phyloP scores from a whole-genome alignment of 345 rosid genomes.

The Eucalyptus sp. region DNA sequence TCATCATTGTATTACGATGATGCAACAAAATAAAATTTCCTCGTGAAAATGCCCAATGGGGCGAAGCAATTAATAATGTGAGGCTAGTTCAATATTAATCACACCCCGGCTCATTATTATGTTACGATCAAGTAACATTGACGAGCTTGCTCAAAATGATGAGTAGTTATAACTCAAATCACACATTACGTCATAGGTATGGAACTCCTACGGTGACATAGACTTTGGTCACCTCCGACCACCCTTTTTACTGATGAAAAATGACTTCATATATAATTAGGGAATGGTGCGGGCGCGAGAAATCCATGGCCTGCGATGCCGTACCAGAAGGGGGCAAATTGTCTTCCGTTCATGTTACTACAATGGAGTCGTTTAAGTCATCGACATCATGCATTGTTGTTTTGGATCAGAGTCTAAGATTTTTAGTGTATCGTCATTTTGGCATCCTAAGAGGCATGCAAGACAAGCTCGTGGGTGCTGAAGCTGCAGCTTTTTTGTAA shows the following conservation, averaged over 20 bases:
- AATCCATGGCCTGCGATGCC: background rate
- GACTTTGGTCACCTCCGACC: background rate
- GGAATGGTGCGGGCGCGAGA: rapidly evolving
- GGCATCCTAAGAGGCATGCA: background rate
- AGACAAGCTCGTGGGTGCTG: background rate
- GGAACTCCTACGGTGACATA: background rate
- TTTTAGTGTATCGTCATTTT: background rate
- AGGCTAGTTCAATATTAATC: background rate
- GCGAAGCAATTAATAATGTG: background rate
- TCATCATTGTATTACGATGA: background rate
- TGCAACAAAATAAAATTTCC: background rate
- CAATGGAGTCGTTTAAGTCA: background rate
- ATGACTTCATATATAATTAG: background rate
- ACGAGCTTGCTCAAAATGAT: background rate
- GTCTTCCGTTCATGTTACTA: background rate
- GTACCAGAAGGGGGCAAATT: background rate
- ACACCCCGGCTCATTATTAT: background rate
- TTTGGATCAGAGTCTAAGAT: background rate
- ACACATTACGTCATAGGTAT: rapidly evolving
- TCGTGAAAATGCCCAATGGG: rapidly evolving
- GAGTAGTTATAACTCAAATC: background rate
- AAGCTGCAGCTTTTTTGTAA: background rate
- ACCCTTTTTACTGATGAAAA: background rate
- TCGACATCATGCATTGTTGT: rapidly evolving
- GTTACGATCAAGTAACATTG: rapidly evolving